phyloP scores from a whole-genome alignment of 2,329 filamentous ascomycete genomes.

The Stachybotrys chartarum region DNA sequence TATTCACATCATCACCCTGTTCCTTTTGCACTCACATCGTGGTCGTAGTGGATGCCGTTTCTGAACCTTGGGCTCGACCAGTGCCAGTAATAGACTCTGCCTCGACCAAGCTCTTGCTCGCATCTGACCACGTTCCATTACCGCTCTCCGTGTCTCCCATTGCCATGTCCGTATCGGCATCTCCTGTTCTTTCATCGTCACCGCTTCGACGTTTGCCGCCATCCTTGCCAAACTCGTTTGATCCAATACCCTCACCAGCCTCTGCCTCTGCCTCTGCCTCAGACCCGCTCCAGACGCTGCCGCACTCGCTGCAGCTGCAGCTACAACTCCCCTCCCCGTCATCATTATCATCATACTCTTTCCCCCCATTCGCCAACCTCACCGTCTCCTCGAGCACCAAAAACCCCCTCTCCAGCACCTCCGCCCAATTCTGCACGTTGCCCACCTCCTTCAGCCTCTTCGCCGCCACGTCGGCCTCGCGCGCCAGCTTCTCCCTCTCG shows the following conservation, averaged over 20 bases:
- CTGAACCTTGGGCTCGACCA: slow-evolving; percentile 25
- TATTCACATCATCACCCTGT: too few species aligned
- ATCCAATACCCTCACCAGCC: not conserved
- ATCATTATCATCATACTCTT: slow-evolving; percentile 11
- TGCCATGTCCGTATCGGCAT: slow-evolving; percentile 10
- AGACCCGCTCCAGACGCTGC: slow-evolving; percentile 11
- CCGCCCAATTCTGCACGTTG: slow-evolving; percentile 81
- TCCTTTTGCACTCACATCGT: slow-evolving; percentile 9
- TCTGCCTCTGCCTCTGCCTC: slow-evolving; percentile 5
- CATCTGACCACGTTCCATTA: slow-evolving; percentile 25
- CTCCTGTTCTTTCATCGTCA: not conserved
- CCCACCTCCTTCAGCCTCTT: slow-evolving; percentile 69
- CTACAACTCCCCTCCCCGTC: slow-evolving; percentile 11
- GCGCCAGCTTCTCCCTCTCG: slow-evolving; percentile 59
- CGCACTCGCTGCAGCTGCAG: slow-evolving; percentile 33
- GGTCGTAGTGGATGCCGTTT: slow-evolving; percentile 29
- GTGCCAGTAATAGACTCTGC: slow-evolving; percentile 27
- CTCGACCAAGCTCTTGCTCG: slow-evolving; percentile 29
- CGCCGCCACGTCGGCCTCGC: slow-evolving; percentile 55
- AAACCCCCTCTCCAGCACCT: slow-evolving; percentile 67
- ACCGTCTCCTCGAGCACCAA: slow-evolving; percentile 58
- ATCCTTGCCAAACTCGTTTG: not conserved
- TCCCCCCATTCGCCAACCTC: slow-evolving; percentile 38
- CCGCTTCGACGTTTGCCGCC: not conserved
- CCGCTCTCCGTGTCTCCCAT: slow-evolving; percentile 12